These are phyloP conservation scores for Globisporangium nunn DNA, from an alignment of 352 stramenopile species.

Conservation along the genomic window DNA sequence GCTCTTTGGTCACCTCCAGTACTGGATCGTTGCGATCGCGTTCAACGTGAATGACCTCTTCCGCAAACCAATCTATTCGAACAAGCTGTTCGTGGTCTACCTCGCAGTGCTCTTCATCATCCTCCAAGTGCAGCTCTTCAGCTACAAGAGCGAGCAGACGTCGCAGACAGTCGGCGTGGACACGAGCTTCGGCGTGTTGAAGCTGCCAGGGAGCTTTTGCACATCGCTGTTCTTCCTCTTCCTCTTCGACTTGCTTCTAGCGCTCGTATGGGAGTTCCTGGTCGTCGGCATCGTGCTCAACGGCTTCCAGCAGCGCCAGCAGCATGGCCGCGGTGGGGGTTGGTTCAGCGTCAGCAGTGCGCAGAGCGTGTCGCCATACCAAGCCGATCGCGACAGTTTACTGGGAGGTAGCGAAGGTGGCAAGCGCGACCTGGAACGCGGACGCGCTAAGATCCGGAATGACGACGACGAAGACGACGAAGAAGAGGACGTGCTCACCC, in stretches of 20 bases:
- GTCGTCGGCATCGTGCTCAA: conserved; percentile 47
- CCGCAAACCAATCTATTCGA: conserved; percentile 47
- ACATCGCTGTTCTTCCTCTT: conserved; percentile 66
- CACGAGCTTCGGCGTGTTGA: conserved; percentile 46
- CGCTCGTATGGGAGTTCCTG: conserved; percentile 50
- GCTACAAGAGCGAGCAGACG: conserved; percentile 47
- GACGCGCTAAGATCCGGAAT: conserved; percentile 6
- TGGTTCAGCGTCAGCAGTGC: conserved; percentile 8
- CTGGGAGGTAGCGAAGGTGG: conserved; percentile 14
- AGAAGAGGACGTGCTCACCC: conserved; percentile 32
- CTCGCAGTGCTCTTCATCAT: conserved; percentile 43
- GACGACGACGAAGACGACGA: conserved; percentile 32
- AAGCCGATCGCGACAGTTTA: conserved; percentile 43
- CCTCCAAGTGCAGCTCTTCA: conserved; percentile 56
- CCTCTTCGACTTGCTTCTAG: conserved; percentile 48
- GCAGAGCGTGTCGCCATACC: conserved; percentile 38
- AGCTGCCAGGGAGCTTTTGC: conserved; percentile 43
- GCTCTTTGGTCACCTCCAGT: conserved; percentile 75
- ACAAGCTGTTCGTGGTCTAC: conserved; percentile 47
- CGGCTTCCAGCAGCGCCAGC: conserved; percentile 38
- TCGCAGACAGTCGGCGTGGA: conserved; percentile 44
- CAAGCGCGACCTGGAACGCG: conserved; percentile 6
- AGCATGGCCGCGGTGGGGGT: conserved; percentile 11
- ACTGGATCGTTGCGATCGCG: conserved; percentile 57
- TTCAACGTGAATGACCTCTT: conserved; percentile 65